Base-by-base conservation (phyloP, 2,329 filamentous ascomycete genomes). In the Ascochyta viciae-villosae region DNA sequence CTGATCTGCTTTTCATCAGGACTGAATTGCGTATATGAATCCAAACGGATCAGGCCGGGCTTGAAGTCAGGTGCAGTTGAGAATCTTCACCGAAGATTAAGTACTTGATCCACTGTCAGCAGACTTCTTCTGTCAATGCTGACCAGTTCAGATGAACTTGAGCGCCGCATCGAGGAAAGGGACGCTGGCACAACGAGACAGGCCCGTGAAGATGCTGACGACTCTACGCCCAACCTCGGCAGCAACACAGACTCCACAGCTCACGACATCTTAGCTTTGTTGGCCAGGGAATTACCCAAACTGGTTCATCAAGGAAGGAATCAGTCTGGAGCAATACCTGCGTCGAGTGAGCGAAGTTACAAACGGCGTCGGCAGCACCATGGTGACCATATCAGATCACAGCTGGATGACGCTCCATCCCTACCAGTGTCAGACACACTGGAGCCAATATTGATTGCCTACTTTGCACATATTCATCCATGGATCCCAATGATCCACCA, bases 401-500 rank as follows among this genome's bases (percentile, higher is more conserved):
- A 19, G 1, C 27, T 39, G 3, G 15, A 53, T n/a, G 50, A 52
- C 6, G 22, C 41, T 3, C 35, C 52, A 7, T 6, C 23, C 13
- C 27, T 55, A 24, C 53, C 54, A 13, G 22, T 24, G 19, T 0
- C 40, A 3, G 50, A 54, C 6, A 33, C 43, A 8, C 33, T 63
- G 19, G 49, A 58, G 22, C 37, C 51, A 13, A 53, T 54, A 13
- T 7, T 64, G 12, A 33, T 40, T 5, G 57, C 59, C 1, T 64
- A 64, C 34, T 64, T 64, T 22, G 41, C 35, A 15, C 49, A 60
- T 19, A 31, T 64, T 23, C 62, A 64, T 42, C 62, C 62, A 1
- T 62, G 59, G 57, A 62, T 64, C 7, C 62, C 62, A 2, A 64
- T 64, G 59, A 60, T 64, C 10, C 62, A 64, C 27, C 54, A 64